Base-by-base conservation (phyloP, 2,329 filamentous ascomycete genomes). In the Ascochyta rabiei region DNA sequence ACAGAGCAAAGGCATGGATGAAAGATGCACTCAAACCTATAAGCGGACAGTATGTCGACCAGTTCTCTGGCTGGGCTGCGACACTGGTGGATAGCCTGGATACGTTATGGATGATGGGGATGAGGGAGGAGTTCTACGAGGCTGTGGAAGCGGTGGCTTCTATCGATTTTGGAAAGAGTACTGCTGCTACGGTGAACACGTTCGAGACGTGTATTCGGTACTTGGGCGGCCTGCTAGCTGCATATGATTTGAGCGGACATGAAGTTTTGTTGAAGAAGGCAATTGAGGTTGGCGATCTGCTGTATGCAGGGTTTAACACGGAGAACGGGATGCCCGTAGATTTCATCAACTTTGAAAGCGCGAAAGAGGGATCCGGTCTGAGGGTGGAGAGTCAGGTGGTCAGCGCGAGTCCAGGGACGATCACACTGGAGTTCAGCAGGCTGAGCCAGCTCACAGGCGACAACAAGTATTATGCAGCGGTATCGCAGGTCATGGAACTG, bases 191-290 rank as follows among this genome's bases (percentile, higher is more conserved):
- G 42, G 95, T 97, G 40, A 92, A 91, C n/a, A 82, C 96, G 7
- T 97, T 97, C 65, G 93, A 97, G 76, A 96, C 92, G 0, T 90
- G 88, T 10, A 97, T 97, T 68, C 86, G 93, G 44, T 96, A 97
- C 64, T 80, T 97, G 1, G 93, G 93, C 28, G 93, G 93, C 1
- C 78, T 97, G 42, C 70, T 97, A 38, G 88, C 87, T 33, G 93
- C 93, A 10, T 96, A 95, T 71, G 93, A 97, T 76, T 81, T 97
- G 50, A 92, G 89, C 48, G 89, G 84, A 57, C 88, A 96, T 68
- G 76, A 81, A 15, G 80, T 88, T 28, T 80, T 96, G 18, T 81
- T 93, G 34, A 82, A 86, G 48, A 95, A 95, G 75, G 89, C 91
- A 1, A 80, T 89, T 26, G 88, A 93, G 75, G 83, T 95, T 19